These are phyloP conservation scores for Aureobasidium mangrovei DNA, from an alignment of 2,329 filamentous ascomycete genomes.

Conservation along the genomic window DNA sequence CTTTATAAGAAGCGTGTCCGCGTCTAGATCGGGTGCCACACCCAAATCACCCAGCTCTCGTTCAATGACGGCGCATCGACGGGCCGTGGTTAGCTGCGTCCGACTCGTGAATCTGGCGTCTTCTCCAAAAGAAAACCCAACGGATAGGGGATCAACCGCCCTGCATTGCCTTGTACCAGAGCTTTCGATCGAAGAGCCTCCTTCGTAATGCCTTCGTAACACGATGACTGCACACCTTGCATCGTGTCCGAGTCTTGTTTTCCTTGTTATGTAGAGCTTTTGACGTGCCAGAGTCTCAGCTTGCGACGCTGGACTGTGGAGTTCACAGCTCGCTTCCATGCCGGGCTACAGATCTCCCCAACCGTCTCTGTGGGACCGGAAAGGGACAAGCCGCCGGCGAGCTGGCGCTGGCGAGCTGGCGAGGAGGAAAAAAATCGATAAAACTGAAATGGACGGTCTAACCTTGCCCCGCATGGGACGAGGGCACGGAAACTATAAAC, in stretches of 20 bases:
- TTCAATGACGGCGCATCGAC: slow-evolving; percentile 1
- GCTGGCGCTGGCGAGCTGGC: background rate
- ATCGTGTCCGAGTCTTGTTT: background rate
- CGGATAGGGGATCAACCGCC: slow-evolving; percentile 9
- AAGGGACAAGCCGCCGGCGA: slow-evolving; percentile 5
- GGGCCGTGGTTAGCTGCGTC: background rate
- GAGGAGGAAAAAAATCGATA: background rate
- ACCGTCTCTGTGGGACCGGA: slow-evolving; percentile 1
- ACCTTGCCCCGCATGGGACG: slow-evolving; percentile 3
- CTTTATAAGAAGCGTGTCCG: slow-evolving; percentile 3
- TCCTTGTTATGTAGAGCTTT: background rate
- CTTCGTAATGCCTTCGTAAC: background rate
- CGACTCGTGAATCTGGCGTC: slow-evolving; percentile 1
- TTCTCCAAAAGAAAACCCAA: background rate
- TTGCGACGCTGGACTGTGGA: background rate
- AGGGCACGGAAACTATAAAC: background rate
- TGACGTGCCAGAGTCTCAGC: slow-evolving; percentile 1
- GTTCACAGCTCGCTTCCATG: background rate
- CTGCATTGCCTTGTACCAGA: slow-evolving; percentile 10
- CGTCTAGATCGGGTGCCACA: slow-evolving; percentile 10
- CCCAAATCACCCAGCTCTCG: background rate
- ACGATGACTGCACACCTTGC: background rate
- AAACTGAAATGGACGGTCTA: background rate
- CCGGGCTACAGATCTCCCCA: background rate
- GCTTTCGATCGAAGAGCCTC: background rate